These are phyloP conservation scores for Solanum bukasovii DNA, from an alignment of 257 asterid species.

Conservation along the genomic window DNA sequence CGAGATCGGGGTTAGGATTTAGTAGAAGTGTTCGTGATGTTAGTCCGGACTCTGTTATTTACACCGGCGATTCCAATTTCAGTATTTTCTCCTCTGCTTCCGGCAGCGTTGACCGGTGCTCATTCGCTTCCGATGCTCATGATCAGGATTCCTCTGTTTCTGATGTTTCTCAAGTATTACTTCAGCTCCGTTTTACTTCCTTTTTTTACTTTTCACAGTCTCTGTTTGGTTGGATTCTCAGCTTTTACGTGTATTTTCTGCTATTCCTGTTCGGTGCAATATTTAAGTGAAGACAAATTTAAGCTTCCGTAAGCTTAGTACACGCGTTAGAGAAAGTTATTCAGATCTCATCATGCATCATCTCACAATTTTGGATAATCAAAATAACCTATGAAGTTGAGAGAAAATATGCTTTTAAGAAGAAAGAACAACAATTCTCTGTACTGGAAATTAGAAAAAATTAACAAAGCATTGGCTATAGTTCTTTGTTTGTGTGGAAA, in stretches of 20 bases:
- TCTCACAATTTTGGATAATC: no score
- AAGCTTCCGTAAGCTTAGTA: background rate
- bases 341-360: background rate
- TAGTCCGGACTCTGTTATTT: slow-evolving; percentile 84
- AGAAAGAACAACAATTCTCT: background rate
- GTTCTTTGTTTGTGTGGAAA: background rate
- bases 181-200: background rate
- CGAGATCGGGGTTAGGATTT: slow-evolving; percentile 57
- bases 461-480: background rate
- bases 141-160: slow-evolving; percentile 54
- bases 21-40: slow-evolving; percentile 49
- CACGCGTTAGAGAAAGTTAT: background rate
- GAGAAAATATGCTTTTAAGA: background rate
- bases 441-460: background rate
- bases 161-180: slow-evolving; percentile 40
- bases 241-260: background rate
- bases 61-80: slow-evolving; percentile 62
- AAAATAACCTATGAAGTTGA: background rate
- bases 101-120: slow-evolving; percentile 86
- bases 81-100: slow-evolving; percentile 87
- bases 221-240: background rate
- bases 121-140: slow-evolving; percentile 74
- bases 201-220: background rate
- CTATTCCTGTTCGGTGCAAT: background rate
- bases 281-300: background rate